Evolutionary conservation across 176 grass and related monocot species (phyloP).

Genomic region (Dactylis glomerata): DNA sequence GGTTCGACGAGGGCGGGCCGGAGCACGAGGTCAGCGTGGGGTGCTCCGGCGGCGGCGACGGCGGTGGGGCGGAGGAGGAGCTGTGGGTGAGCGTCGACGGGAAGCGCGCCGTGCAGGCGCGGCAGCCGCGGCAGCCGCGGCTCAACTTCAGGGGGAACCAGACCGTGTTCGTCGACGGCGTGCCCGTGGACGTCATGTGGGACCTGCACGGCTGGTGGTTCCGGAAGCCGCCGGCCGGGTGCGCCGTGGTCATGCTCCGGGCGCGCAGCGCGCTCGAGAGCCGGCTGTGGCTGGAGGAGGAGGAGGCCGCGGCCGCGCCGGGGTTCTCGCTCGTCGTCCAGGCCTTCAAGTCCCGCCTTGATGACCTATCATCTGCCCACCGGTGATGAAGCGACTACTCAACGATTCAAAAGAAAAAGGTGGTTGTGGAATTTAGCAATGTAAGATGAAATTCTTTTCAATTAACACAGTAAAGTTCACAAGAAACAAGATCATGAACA

Average conservation of each 20-base stretch:
- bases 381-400: background rate
- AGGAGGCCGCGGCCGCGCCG: constrained; percentile 24
- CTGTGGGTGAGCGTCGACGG: constrained; percentile 74
- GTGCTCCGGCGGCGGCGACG: constrained; percentile 28
- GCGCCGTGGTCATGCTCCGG: constrained; percentile 78
- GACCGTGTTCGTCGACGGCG: constrained; percentile 89
- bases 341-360: constrained; percentile 49
- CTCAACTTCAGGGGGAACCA: constrained; percentile 91
- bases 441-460: background rate
- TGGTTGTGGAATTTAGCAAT: no score
- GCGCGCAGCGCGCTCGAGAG: constrained; percentile 76
- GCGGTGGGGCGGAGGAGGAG: constrained; percentile 40
- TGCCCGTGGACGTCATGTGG: constrained; percentile 93
- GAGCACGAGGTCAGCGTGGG: constrained; percentile 89
- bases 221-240: constrained; percentile 33
- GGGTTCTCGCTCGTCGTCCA: constrained; percentile 81
- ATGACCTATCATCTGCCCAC: constrained; percentile 10
- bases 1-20: constrained; percentile 54
- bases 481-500: background rate
- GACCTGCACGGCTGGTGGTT: constrained; percentile 84
- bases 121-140: constrained; percentile 43
- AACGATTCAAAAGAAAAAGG: background rate
- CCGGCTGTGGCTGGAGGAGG: constrained; percentile 92
- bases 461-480: background rate
- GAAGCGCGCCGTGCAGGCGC: constrained; percentile 65